Percentiles rank a stretch among this genome's conserved stretches.
These are phyloP conservation scores for Beauveria medogensis DNA, from an alignment of 2,329 filamentous ascomycete genomes.

Conservation along the genomic window DNA sequence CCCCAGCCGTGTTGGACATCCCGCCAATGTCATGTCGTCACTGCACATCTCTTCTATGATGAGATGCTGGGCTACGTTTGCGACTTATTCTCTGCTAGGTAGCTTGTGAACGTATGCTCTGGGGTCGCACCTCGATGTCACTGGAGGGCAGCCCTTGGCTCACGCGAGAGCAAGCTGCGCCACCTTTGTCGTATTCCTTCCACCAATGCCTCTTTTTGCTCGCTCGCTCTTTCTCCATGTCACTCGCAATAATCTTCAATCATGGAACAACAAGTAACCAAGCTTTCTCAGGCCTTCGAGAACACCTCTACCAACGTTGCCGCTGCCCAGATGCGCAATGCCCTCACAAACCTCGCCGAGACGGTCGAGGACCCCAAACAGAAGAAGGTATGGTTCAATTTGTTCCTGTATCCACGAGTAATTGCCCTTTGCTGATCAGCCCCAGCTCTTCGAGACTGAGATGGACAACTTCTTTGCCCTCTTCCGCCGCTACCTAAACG, in stretches of 20 bases:
- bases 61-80: neutral
- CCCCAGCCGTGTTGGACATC: neutral
- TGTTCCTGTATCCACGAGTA: neutral
- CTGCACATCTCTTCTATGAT: neutral
- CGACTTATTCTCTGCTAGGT: neutral
- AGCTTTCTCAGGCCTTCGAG: conserved; percentile 72
- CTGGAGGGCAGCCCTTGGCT: conserved; percentile 1
- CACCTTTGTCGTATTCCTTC: neutral
- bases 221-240: neutral
- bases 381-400: conserved; percentile 60
- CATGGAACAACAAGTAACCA: conserved; percentile 19
- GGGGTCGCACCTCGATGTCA: conserved; percentile 3
- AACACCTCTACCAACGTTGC: conserved; percentile 98
- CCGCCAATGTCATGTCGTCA: neutral
- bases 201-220: neutral
- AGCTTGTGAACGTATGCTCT: neutral
- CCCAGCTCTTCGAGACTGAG: conserved; percentile 90
- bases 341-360: conserved; percentile 85
- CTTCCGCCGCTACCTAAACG: conserved; percentile 96
- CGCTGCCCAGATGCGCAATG: conserved; percentile 98
- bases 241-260: neutral
- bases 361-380: conserved; percentile 72
- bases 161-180: neutral
- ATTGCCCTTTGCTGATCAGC: conserved; percentile 8
- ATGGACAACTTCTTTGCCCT: conserved; percentile 99